These are phyloP conservation scores for Crithidia fasciculata DNA, from an alignment of 208 protist genomes.

Conservation along the genomic window DNA sequence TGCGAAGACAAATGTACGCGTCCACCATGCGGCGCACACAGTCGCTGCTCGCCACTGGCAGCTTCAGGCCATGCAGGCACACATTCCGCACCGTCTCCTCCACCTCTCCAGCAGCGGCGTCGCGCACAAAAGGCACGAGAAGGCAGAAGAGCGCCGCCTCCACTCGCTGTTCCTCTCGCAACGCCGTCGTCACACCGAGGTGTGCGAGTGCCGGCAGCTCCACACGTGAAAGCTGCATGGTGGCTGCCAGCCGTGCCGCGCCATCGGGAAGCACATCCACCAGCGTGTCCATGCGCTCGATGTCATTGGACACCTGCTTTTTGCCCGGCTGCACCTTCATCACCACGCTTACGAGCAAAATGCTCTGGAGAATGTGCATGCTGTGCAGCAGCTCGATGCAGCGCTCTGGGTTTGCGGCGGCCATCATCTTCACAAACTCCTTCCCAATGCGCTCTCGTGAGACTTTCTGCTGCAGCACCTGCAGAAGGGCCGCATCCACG, in stretches of 20 bases:
- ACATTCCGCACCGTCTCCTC: slow-evolving; percentile 63
- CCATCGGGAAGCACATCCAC: slow-evolving; percentile 23
- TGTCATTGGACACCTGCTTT: slow-evolving; percentile 46
- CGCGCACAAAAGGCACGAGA: slow-evolving; percentile 58
- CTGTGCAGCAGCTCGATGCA: slow-evolving; percentile 68
- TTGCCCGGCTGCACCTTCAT: slow-evolving; percentile 45
- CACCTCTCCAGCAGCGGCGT: slow-evolving; percentile 28
- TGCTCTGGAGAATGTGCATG: slow-evolving; percentile 64
- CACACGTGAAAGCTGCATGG: slow-evolving; percentile 40
- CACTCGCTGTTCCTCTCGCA: slow-evolving; percentile 29
- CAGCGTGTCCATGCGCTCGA: slow-evolving; percentile 50
- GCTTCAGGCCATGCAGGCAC: slow-evolving; percentile 82
- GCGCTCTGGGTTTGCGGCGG: slow-evolving; percentile 46
- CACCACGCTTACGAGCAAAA: slow-evolving; percentile 70
- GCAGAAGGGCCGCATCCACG: slow-evolving; percentile 60
- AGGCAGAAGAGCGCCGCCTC: slow-evolving; percentile 47
- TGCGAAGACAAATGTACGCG: slow-evolving; percentile 57
- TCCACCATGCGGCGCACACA: slow-evolving; percentile 69
- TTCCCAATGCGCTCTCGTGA: slow-evolving; percentile 88
- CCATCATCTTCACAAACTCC: slow-evolving; percentile 87
- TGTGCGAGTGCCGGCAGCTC: slow-evolving; percentile 42
- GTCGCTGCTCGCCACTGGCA: slow-evolving; percentile 57
- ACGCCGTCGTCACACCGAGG: slow-evolving; percentile 13
- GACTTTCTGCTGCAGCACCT: slow-evolving; percentile 75
- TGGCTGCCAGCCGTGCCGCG: slow-evolving; percentile 14